Base-by-base conservation (phyloP, 2,329 filamentous ascomycete species). In the Sporothrix pseudoabietina region DNA sequence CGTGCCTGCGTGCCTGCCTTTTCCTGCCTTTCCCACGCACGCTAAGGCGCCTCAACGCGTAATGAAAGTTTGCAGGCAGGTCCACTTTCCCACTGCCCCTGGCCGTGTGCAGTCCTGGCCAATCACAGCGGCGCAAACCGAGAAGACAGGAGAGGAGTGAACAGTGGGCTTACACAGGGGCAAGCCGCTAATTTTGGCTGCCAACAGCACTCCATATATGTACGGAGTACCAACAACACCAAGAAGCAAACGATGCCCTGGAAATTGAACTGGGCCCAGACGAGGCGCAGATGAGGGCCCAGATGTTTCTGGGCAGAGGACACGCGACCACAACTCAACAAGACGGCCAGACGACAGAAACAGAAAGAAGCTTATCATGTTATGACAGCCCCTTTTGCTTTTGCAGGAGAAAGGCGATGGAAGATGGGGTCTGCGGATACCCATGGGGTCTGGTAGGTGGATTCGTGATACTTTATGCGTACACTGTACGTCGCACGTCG, bases 31-130 rank as follows among this genome's bases (percentile, higher is more conserved):
- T 65, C n/a, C 39, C 12, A 26, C 9, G 39, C 39, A 66, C 61
- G 61, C 61, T 49, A 66, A 19, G 41, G 22, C 41, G 41, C 39
- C 65, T 35, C 47, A 69, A 54, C 47, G 47, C 47, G 66, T 69
- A 69, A 69, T 69, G 66, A 68, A 52, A 68, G 65, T 52, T 10
- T 68, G 66, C 65, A 68, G 65, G 19, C 19, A 54, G 10, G 9
- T 49, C 44, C 66, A 69, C 66, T 69, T 69, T 52, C 19, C 19
- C 47, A 39, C 4, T 39, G 30, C 30, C 26, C 47, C 66, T 54
- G 30, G 65, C 47, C 22, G 47, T 35, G 30, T 52, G 14, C 5
- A n/a, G 14, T 35, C 8, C 35, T 35, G 35, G 35, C 35, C 35
- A 35, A 35, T 35, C 35, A 35, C 35, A 35, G 35, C 35, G 35